phyloP scores from a whole-genome alignment of 495 filamentous ascomycete species.

The Tuber melanosporum region DNA sequence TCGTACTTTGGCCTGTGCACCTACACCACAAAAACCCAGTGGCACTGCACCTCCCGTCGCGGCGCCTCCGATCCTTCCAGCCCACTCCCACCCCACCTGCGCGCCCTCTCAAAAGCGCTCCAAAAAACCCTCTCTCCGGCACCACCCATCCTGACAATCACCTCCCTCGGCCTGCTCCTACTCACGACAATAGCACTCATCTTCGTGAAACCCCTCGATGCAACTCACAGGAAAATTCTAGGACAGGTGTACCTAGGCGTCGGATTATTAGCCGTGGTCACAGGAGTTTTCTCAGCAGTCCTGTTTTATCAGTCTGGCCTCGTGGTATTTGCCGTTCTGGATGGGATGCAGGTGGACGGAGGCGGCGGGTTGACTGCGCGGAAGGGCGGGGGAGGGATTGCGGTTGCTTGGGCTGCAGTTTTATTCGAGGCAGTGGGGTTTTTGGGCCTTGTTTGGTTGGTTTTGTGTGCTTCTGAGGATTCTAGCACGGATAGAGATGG shows the following conservation, averaged over 20 bases:
- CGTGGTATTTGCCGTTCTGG: neutral
- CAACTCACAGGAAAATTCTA: neutral
- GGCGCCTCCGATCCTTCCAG: neutral
- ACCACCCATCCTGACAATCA: slow-evolving; percentile 23
- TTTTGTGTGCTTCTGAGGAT: neutral
- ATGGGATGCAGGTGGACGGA: neutral
- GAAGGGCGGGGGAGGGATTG: slow-evolving; percentile 21
- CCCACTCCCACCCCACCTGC: neutral
- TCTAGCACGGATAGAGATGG: neutral
- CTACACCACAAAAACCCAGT: slow-evolving; percentile 14
- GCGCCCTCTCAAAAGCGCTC: slow-evolving; percentile 13
- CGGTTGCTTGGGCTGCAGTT: slow-evolving; percentile 30
- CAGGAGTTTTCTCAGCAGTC: slow-evolving; percentile 19
- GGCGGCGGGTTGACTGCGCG: neutral
- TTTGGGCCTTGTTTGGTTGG: slow-evolving; percentile 9
- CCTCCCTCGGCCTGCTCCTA: slow-evolving; percentile 19
- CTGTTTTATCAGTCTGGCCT: slow-evolving; percentile 16
- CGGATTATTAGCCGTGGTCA: neutral
- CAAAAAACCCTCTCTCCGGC: slow-evolving; percentile 28
- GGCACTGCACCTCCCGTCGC: slow-evolving; percentile 21
- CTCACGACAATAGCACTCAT: neutral
- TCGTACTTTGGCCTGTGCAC: slow-evolving; percentile 28
- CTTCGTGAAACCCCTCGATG: neutral
- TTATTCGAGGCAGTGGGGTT: slow-evolving; percentile 20
- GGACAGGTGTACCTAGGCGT: neutral